A percentile compares a stretch with the other conserved stretches of the same genome.
phyloP scores from a whole-genome alignment of 2,329 filamentous ascomycete genomes.

The Hortaea werneckii region DNA sequence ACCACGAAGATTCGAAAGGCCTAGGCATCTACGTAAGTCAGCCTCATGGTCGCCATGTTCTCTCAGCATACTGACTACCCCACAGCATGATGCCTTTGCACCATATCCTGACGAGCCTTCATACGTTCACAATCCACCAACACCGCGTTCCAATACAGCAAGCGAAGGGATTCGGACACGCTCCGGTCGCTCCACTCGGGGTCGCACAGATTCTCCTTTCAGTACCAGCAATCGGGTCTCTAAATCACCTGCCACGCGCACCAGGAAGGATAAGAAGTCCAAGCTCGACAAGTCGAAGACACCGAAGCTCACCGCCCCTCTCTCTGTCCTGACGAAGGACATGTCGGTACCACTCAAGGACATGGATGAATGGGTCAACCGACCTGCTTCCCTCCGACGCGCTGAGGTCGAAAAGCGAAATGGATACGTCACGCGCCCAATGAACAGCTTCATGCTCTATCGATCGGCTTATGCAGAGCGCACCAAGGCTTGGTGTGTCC shows the following conservation, averaged over 20 bases:
- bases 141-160: slow-evolving; percentile 33
- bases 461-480: slow-evolving; percentile 83
- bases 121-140: slow-evolving; percentile 30
- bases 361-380: slow-evolving; percentile 70
- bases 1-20: slow-evolving; percentile 23
- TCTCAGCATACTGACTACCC: slow-evolving; percentile 10
- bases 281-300: slow-evolving; percentile 37
- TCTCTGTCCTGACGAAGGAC: slow-evolving; percentile 61
- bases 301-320: slow-evolving; percentile 52
- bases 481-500: slow-evolving; percentile 67
- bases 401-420: slow-evolving; percentile 60
- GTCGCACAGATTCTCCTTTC: slow-evolving; percentile 26
- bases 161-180: slow-evolving; percentile 31
- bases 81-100: slow-evolving; percentile 17
- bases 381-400: slow-evolving; percentile 55
- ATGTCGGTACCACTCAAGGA: slow-evolving; percentile 58
- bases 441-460: slow-evolving; percentile 98
- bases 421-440: slow-evolving; percentile 78
- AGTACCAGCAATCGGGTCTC: slow-evolving; percentile 23
- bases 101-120: slow-evolving; percentile 16
- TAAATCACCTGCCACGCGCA: slow-evolving; percentile 23
- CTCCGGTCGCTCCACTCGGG: slow-evolving; percentile 27
- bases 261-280: slow-evolving; percentile 35
- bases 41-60: background rate
- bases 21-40: slow-evolving; percentile 23